phyloP scores from a whole-genome alignment of 2,329 filamentous ascomycete genomes.

The Sclerotinia spermophila region DNA sequence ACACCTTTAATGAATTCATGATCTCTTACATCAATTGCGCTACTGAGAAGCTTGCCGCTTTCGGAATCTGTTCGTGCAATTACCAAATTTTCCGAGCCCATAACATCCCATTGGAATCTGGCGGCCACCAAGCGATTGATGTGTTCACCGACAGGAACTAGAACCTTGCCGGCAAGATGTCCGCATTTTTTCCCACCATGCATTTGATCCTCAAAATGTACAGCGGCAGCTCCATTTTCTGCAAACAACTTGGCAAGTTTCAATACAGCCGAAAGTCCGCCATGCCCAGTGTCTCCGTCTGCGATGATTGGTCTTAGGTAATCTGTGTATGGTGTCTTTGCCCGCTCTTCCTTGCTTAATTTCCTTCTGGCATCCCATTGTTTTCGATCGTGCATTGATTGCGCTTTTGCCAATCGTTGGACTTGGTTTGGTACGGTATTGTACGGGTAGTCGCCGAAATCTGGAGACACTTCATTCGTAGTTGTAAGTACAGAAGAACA shows the following conservation, averaged over 20 bases:
- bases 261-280: conserved; percentile 85
- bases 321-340: conserved; percentile 77
- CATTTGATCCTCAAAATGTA: conserved; percentile 97
- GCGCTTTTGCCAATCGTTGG: conserved; percentile 91
- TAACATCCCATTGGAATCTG: conserved; percentile 96
- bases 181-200: conserved; percentile 99
- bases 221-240: conserved; percentile 91
- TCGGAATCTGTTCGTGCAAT: conserved; percentile 96
- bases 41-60: conserved; percentile 84
- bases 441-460: conserved; percentile 98
- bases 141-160: conserved; percentile 91
- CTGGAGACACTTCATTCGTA: conserved; percentile 95
- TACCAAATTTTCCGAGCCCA: conserved; percentile 92
- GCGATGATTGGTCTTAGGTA: conserved; percentile 94
- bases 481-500: conserved; percentile 89
- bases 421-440: conserved; percentile 99
- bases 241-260: conserved; percentile 98
- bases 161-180: conserved; percentile 90
- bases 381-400: conserved; percentile 94
- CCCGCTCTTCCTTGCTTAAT: conserved; percentile 68
- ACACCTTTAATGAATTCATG: conserved; percentile 96
- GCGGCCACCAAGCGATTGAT: conserved; percentile 91
- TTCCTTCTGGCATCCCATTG: conserved; percentile 84
- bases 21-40: conserved; percentile 87
- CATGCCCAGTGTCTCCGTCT: conserved; percentile 94